phyloP scores from a whole-genome alignment of 306 rosid genomes.

The Geum urbanum region DNA sequence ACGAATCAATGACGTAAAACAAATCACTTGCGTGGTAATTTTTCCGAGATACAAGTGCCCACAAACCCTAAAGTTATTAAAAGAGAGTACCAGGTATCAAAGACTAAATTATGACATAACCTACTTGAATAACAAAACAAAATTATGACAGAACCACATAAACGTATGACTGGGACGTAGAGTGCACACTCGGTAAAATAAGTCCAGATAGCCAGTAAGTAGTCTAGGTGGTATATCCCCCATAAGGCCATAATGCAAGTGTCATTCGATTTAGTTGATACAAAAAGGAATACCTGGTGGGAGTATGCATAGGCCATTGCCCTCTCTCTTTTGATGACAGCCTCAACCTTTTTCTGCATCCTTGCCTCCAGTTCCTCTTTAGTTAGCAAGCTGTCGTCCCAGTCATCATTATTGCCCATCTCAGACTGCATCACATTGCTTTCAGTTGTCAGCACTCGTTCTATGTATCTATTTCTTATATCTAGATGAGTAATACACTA shows the following conservation, averaged over 20 bases:
- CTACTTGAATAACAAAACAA: background rate
- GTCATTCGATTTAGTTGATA: background rate
- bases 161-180: background rate
- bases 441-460: slow-evolving; percentile 18
- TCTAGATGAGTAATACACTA: background rate
- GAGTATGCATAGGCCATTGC: slow-evolving; percentile 96
- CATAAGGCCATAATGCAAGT: background rate
- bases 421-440: slow-evolving; percentile 53
- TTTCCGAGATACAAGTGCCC: background rate
- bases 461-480: background rate
- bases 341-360: slow-evolving; percentile 84
- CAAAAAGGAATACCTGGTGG: slow-evolving; percentile 55
- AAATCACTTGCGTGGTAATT: background rate
- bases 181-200: background rate
- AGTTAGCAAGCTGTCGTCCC: slow-evolving; percentile 91
- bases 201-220: background rate
- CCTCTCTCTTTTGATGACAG: slow-evolving; percentile 86
- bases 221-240: no score
- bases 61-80: background rate
- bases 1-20: background rate
- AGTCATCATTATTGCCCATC: slow-evolving; percentile 65
- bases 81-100: background rate
- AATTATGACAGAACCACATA: background rate
- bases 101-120: background rate
- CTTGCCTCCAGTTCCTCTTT: slow-evolving; percentile 87